Evolutionary conservation across 345 rosid genomes (phyloP).

Genomic region (Salix arbutifolia): DNA sequence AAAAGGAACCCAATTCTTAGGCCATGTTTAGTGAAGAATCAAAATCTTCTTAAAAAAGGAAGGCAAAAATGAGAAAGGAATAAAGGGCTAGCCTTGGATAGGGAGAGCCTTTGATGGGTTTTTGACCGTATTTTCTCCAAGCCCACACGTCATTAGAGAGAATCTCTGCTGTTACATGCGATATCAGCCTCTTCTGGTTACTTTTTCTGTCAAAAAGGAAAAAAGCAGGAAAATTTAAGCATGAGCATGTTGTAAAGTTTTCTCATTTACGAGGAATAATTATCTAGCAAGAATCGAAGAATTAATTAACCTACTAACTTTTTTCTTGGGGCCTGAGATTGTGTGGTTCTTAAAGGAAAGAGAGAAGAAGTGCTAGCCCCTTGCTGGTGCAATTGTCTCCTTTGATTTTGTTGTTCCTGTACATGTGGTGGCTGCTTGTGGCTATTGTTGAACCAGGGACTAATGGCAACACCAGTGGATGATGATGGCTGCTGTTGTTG

Average conservation of each 20-base stretch:
- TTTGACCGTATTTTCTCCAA: constrained; percentile 96
- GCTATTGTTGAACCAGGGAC: not conserved
- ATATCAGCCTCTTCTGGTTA: constrained; percentile 57
- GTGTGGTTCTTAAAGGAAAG: constrained; percentile 16
- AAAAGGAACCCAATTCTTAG: not conserved
- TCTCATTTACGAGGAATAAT: not conserved
- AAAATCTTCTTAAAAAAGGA: not conserved
- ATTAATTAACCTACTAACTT: constrained; percentile 26
- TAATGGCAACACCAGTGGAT: not conserved
- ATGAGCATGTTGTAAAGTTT: not conserved
- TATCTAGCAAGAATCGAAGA: not conserved
- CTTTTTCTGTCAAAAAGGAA: constrained; percentile 46
- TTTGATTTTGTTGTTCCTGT: constrained; percentile 6
- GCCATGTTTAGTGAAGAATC: not conserved
- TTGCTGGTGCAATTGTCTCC: constrained; percentile 10
- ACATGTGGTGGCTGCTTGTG: constrained; percentile 11
- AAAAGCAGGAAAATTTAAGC: not conserved
- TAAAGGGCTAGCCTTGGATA: constrained; percentile 57
- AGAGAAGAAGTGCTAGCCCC: not conserved
- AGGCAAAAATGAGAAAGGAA: not conserved
- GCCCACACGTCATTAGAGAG: constrained; percentile 85
- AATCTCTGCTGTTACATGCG: constrained; percentile 69
- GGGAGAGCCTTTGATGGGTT: constrained; percentile 94
- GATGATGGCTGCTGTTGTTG: constrained; percentile 14
- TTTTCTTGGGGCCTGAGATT: constrained; percentile 41